A percentile compares a stretch with the other conserved stretches of the same genome.
These are phyloP conservation scores for Sanghuangporus baumii DNA, from an alignment of 1,284 basidiomycete species.

Conservation along the genomic window DNA sequence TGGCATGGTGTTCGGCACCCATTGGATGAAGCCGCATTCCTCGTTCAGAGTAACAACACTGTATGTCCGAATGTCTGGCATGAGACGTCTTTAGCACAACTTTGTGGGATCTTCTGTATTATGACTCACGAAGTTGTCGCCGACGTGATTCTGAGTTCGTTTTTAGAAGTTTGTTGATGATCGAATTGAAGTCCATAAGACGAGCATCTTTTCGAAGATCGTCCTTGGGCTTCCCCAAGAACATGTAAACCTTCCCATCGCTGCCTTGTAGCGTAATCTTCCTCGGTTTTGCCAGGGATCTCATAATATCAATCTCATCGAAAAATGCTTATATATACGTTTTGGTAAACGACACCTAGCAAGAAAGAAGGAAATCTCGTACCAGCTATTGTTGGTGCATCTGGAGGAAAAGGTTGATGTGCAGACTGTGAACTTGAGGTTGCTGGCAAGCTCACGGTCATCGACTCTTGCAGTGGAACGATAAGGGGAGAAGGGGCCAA, in stretches of 20 bases:
- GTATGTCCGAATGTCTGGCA: slow-evolving; percentile 88
- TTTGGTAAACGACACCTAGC: neutral
- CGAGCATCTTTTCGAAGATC: slow-evolving; percentile 97
- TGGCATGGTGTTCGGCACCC: slow-evolving; percentile 93
- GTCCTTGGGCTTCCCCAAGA: slow-evolving; percentile 97
- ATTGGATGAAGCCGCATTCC: slow-evolving; percentile 97
- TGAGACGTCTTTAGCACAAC: slow-evolving; percentile 7
- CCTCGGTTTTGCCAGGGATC: slow-evolving; percentile 86
- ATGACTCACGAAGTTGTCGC: slow-evolving; percentile 73
- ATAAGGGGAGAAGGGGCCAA: slow-evolving; percentile 68
- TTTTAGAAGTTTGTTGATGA: slow-evolving; percentile 97
- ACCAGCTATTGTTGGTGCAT: slow-evolving; percentile 78
- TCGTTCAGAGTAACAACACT: slow-evolving; percentile 96
- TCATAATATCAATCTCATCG: slow-evolving; percentile 90
- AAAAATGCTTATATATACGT: slow-evolving; percentile 50
- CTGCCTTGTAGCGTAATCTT: slow-evolving; percentile 86
- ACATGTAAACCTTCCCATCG: slow-evolving; percentile 83
- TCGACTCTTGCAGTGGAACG: slow-evolving; percentile 89
- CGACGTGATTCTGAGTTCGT: slow-evolving; percentile 90
- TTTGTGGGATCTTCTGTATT: neutral
- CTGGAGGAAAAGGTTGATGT: slow-evolving; percentile 80
- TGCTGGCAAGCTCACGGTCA: slow-evolving; percentile 85
- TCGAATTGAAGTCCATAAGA: slow-evolving; percentile 96
- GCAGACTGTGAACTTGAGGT: slow-evolving; percentile 55
- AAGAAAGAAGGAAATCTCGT: slow-evolving; percentile 20